Base-by-base conservation (phyloP, 805 yeast species). In the Wickerhamiella occidentalis region DNA sequence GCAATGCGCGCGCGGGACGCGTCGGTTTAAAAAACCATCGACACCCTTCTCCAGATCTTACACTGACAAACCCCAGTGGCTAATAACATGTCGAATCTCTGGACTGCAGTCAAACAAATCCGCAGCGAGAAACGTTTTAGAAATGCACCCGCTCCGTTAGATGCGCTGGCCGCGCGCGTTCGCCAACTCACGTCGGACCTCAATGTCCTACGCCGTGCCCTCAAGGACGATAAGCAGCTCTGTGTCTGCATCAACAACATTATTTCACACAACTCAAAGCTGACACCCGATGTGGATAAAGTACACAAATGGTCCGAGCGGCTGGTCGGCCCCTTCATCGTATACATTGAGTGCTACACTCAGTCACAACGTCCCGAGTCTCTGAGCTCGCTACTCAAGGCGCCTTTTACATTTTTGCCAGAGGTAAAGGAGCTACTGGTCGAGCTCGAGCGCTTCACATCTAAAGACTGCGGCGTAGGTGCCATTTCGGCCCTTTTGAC, bases 251-350 rank as follows among this genome's bases (percentile, higher is more conserved):
- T 35, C 17, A 15, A 33, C 35, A 30, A 28, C 36, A 21, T 38
- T 23, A 26, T 41, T 17, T 6, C 38, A 15, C 37, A 47, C 41
- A 23, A 23, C 19, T n/a, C 38, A 5, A 40, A 46, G 23, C 28
- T 50, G 30, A 49, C 50, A 9, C 38, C 41, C 21, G 40, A 41
- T 19, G 33, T 46, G 8, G 44, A 49, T 6, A 42, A 29, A 22
- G 41, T 50, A 4, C 47, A 37, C 17, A 33, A 18, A 6, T 51
- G 54, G 54, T 51, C 52, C 40, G 44, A 43, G 37, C 26, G 44
- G 17, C 36, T 47, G 8, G 29, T 28, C 15, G 48, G 41, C 21
- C 50, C 50, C 17, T 38, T 51, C 13, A 30, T 45, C 19, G 23
- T 30, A 13, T 51, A 51, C 40, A 48, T 51, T 28, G 51, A 49